Percentiles rank a stretch among this genome's conserved stretches.
phyloP scores from a whole-genome alignment of 495 filamentous ascomycete species.

The Rhizodiscina lignyota region DNA sequence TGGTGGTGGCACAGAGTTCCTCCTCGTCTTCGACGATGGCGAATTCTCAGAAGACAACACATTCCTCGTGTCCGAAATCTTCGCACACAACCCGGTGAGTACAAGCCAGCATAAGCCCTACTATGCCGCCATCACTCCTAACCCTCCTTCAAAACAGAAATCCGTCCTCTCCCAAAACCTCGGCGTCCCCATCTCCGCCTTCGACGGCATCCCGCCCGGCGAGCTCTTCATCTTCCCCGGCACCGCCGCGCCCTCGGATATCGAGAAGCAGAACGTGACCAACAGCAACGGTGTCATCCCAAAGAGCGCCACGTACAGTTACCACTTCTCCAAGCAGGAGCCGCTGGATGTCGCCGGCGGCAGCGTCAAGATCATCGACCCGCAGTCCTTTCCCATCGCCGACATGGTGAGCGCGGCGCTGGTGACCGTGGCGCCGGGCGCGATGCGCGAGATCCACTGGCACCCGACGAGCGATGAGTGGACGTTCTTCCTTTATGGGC shows the following conservation, averaged over 20 bases:
- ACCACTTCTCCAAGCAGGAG: slow-evolving; percentile 42
- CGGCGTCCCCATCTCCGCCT: slow-evolving; percentile 38
- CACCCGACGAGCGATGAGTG: slow-evolving; percentile 61
- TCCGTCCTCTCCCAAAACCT: slow-evolving; percentile 50
- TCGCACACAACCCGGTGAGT: too few relatives aligned
- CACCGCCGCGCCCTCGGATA: slow-evolving; percentile 35
- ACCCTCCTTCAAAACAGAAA: too few relatives aligned
- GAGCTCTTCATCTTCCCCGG: slow-evolving; percentile 62
- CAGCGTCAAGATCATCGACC: slow-evolving; percentile 44
- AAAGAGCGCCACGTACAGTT: too few relatives aligned
- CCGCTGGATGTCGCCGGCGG: slow-evolving; percentile 37
- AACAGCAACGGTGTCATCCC: too few relatives aligned
- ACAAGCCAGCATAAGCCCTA: slow-evolving; percentile 53
- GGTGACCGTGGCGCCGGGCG: slow-evolving; percentile 45
- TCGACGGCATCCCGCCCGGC: slow-evolving; percentile 35
- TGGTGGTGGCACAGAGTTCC: slow-evolving; percentile 51
- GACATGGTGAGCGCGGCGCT: slow-evolving; percentile 48
- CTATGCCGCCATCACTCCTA: too few relatives aligned
- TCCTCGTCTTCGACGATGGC: slow-evolving; percentile 54
- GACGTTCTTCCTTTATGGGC: slow-evolving; percentile 56
- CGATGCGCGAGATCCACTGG: slow-evolving; percentile 70
- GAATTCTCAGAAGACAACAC: slow-evolving; percentile 55
- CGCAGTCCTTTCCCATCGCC: slow-evolving; percentile 47
- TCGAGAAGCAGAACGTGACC: slow-evolving; percentile 25
- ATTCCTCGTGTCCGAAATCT: slow-evolving; percentile 47